Evolutionary conservation across 2,329 filamentous ascomycete genomes (phyloP).

Genomic region (Byssochlamys sp.): DNA sequence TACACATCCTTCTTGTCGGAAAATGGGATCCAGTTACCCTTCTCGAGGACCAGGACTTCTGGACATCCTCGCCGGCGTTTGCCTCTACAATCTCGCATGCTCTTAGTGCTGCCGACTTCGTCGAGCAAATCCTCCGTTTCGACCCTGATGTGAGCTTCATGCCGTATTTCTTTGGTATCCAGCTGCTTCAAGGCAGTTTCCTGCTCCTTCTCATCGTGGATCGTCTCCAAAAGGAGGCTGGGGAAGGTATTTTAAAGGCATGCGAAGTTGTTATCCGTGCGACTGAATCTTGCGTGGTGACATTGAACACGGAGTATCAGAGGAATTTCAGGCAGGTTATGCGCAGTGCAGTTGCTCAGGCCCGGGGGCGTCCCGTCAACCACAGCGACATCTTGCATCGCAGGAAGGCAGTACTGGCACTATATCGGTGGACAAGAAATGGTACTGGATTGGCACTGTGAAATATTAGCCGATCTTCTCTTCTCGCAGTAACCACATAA

Average conservation of each 20-base stretch:
- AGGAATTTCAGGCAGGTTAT: conserved; percentile 92
- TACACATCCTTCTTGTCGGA: conserved; percentile 78
- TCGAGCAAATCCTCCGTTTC: conserved; percentile 75
- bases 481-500: neutral
- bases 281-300: conserved; percentile 86
- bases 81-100: conserved; percentile 80
- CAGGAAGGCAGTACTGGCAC: conserved; percentile 68
- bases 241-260: conserved; percentile 73
- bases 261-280: conserved; percentile 88
- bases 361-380: conserved; percentile 74
- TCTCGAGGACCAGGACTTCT: conserved; percentile 82
- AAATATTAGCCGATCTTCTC: conserved; percentile 2
- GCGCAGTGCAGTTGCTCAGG: conserved; percentile 80
- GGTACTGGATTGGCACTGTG: conserved; percentile 66
- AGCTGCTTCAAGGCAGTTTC: conserved; percentile 82
- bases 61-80: conserved; percentile 85
- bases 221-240: conserved; percentile 75
- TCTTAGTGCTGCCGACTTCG: conserved; percentile 77
- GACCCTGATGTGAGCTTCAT: conserved; percentile 89
- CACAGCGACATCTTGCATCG: conserved; percentile 76
- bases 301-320: conserved; percentile 92
- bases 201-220: conserved; percentile 78
- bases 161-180: conserved; percentile 95
- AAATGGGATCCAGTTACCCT: conserved; percentile 92
- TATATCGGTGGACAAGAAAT: conserved; percentile 88